Conservation (phyloP, 352 stramenopile species). For the Phytopythium delawarense region DNA sequence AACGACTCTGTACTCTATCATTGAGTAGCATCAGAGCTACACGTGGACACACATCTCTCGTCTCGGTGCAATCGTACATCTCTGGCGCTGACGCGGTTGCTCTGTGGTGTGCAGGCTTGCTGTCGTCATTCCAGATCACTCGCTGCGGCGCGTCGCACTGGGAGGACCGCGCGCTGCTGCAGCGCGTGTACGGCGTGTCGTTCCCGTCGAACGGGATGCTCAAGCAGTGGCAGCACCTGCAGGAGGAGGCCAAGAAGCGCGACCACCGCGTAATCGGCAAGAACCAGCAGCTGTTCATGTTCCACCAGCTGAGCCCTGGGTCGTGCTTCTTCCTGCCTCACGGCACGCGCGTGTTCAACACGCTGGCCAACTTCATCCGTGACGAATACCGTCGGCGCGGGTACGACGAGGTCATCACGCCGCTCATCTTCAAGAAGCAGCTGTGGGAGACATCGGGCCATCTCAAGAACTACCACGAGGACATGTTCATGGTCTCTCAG, state of each 20-base stretch:
- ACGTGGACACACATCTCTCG: constrained; percentile 64
- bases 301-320: constrained; percentile 93
- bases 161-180: constrained; percentile 88
- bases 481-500: constrained; percentile 93
- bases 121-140: constrained; percentile 95
- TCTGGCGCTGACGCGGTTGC: constrained; percentile 6
- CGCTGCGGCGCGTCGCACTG: constrained; percentile 94
- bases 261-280: constrained; percentile 95
- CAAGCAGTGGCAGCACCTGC: constrained; percentile 81
- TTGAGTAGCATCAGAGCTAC: constrained; percentile 72
- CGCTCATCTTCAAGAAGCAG: constrained; percentile 97
- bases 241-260: constrained; percentile 96
- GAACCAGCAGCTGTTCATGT: constrained; percentile 97
- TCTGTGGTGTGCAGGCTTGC: constrained; percentile 32
- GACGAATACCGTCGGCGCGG: constrained; percentile 84
- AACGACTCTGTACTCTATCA: constrained; percentile 78
- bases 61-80: constrained; percentile 21
- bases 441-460: constrained; percentile 97
- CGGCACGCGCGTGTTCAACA: constrained; percentile 98
- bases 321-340: constrained; percentile 98
- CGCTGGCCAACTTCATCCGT: constrained; percentile 85
- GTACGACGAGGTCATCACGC: constrained; percentile 97
- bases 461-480: constrained; percentile 95
- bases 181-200: constrained; percentile 96
- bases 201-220: constrained; percentile 90